Evolutionary conservation across 2,329 filamentous ascomycete genomes (phyloP).

Genomic region (Xylariales sp.): DNA sequence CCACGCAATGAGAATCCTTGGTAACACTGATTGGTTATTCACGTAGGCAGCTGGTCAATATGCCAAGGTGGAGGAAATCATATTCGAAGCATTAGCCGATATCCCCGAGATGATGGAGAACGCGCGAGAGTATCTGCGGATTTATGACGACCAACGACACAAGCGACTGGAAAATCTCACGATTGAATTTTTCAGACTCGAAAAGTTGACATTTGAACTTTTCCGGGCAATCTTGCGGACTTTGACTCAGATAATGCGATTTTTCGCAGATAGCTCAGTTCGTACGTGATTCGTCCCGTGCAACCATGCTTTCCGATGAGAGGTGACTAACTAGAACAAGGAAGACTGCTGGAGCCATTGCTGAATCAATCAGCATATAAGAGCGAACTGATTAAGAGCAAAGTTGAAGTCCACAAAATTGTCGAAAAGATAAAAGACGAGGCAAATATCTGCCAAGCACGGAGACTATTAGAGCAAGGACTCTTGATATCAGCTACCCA

Average conservation of each 20-base stretch:
- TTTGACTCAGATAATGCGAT: constrained; percentile 4
- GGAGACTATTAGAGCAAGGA: neutral
- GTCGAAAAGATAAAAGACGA: neutral
- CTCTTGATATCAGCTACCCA: no score
- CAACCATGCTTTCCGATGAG: no score
- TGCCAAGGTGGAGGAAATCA: constrained; percentile 1
- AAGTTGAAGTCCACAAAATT: neutral
- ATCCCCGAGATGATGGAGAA: constrained; percentile 1
- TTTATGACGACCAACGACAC: neutral
- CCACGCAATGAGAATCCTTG: no score
- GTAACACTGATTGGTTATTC: no score
- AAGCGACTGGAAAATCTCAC: neutral
- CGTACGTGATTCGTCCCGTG: constrained; percentile 1
- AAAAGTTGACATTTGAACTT: no score
- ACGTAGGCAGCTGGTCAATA: constrained; percentile 2
- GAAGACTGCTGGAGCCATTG: neutral
- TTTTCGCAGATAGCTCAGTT: constrained; percentile 2
- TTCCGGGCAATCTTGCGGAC: constrained; percentile 3
- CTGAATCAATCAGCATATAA: constrained; percentile 1
- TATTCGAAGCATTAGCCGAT: neutral
- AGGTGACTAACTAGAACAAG: neutral
- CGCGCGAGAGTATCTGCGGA: neutral
- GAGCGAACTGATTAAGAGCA: neutral
- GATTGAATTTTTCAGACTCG: no score
- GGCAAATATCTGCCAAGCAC: neutral